A percentile compares a stretch with the other conserved stretches of the same genome.
Conservation (phyloP, 2,329 filamentous ascomycete species). For the Incumbomyces lentus region DNA sequence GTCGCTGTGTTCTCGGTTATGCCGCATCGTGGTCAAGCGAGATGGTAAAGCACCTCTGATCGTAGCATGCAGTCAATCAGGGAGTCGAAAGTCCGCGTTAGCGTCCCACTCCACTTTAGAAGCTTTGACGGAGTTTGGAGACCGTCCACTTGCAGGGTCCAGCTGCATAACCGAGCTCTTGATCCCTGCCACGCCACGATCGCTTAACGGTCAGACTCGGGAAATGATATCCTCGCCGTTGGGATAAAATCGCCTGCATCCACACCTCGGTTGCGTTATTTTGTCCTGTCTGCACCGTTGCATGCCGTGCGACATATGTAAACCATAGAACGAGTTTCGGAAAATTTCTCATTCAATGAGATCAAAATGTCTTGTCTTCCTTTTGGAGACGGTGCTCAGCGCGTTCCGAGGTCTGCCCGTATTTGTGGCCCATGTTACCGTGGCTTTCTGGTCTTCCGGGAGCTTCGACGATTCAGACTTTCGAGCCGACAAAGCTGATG, state of each 20-base stretch:
- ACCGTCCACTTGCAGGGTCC: background rate
- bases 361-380: too few relatives aligned
- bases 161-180: conserved; percentile 2
- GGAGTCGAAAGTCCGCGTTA: background rate
- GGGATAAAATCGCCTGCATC: background rate
- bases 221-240: background rate
- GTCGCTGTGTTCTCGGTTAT: background rate
- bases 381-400: too few relatives aligned
- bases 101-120: background rate
- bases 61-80: background rate
- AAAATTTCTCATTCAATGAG: too few relatives aligned
- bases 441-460: background rate
- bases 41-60: background rate
- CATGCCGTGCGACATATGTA: too few relatives aligned
- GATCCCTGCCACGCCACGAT: conserved; percentile 1
- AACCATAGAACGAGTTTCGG: too few relatives aligned
- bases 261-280: background rate
- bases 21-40: background rate
- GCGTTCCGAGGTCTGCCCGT: too few relatives aligned
- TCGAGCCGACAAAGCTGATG: conserved; percentile 5
- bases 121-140: background rate
- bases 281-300: too few relatives aligned
- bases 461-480: conserved; percentile 5
- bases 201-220: conserved; percentile 3
- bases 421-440: background rate